These are phyloP conservation scores for Argentina anserina DNA, from an alignment of 306 rosid species.

Conservation along the genomic window DNA sequence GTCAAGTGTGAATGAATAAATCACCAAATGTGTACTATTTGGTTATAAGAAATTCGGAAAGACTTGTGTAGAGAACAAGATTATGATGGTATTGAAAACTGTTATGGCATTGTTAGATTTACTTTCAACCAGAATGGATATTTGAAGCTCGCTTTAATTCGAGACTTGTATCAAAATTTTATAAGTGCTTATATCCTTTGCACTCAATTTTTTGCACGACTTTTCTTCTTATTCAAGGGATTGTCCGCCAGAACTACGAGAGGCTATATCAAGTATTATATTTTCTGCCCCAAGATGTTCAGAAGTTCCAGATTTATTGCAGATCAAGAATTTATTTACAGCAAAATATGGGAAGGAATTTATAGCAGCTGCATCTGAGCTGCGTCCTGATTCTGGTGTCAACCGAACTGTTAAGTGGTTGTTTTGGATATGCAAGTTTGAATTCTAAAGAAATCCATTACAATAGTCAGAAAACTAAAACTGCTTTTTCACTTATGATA, in stretches of 20 bases:
- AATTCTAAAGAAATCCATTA: neutral
- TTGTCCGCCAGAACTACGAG: constrained; percentile 85
- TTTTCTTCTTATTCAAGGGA: constrained; percentile 51
- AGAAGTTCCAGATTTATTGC: constrained; percentile 93
- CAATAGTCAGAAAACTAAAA: constrained; percentile 10
- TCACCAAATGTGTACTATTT: neutral
- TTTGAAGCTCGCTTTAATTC: constrained; percentile 5
- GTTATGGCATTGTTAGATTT: neutral
- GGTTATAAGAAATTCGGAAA: neutral
- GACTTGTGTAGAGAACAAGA: neutral
- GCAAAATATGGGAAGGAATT: constrained; percentile 94
- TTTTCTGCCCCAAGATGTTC: constrained; percentile 98
- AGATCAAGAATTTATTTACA: constrained; percentile 72
- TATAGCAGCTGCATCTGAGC: constrained; percentile 66
- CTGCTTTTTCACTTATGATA: constrained; percentile 15
- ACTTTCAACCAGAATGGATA: constrained; percentile 3
- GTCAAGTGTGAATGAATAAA: neutral
- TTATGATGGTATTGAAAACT: neutral
- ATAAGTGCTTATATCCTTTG: neutral
- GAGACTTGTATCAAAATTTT: neutral
- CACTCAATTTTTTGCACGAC: constrained; percentile 8
- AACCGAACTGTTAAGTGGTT: constrained; percentile 74
- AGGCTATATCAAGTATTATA: constrained; percentile 88
- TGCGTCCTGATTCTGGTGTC: constrained; percentile 97
- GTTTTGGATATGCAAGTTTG: constrained; percentile 13